Conservation (phyloP, 495 filamentous ascomycete genomes). For the Sphaerosporella brunnea region DNA sequence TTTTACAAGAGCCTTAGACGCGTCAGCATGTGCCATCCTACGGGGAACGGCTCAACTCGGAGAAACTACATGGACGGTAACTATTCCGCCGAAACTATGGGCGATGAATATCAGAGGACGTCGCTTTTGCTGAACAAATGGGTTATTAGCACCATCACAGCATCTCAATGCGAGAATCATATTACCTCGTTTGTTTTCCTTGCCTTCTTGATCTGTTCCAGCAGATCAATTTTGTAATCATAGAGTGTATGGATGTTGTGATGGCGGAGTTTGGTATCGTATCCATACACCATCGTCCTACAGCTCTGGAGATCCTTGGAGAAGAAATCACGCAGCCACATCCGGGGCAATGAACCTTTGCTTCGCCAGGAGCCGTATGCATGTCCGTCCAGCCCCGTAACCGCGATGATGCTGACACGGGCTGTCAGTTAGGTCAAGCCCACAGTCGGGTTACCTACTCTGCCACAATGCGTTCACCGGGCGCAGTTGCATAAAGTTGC, state of each 20-base stretch:
- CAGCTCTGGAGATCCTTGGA: conserved; percentile 6
- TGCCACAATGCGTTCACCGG: conserved; percentile 5
- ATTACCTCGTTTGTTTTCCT: not conserved
- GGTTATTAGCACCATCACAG: not conserved
- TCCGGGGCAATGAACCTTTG: not conserved
- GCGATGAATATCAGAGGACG: conserved; percentile 13
- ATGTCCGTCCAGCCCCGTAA: conserved; percentile 10
- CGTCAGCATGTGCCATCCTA: not conserved
- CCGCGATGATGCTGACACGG: conserved; percentile 6
- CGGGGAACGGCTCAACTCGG: not conserved
- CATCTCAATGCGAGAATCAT: not conserved
- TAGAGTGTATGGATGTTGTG: conserved; percentile 2
- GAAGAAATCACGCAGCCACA: conserved; percentile 11
- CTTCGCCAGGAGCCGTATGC: conserved; percentile 8
- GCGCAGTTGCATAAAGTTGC: conserved; percentile 7
- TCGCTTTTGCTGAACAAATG: not conserved
- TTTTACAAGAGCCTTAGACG: not conserved
- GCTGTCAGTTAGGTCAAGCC: not conserved
- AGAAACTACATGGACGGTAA: conserved; percentile 9
- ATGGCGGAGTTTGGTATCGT: conserved; percentile 5
- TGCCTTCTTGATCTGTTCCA: conserved; percentile 5
- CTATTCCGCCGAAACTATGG: conserved; percentile 12
- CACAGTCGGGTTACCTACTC: conserved; percentile 4
- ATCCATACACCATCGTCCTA: conserved; percentile 8
- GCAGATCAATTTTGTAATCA: conserved; percentile 7